Evolutionary conservation across 495 filamentous ascomycete species (phyloP).

Genomic region (Cudoniella acicularis): DNA sequence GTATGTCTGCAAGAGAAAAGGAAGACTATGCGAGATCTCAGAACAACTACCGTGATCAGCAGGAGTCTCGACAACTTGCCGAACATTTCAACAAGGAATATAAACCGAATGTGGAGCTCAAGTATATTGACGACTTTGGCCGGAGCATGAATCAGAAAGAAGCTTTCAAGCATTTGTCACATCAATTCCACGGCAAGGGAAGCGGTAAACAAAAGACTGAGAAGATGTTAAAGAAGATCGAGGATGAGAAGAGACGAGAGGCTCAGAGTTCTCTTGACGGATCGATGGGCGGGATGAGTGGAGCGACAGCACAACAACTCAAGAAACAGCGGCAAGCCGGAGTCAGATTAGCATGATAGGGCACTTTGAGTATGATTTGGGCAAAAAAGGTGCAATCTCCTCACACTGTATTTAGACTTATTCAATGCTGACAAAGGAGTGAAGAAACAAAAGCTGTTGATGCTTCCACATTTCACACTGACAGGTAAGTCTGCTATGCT

Average conservation of each 20-base stretch:
- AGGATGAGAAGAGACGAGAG: conserved; percentile 84
- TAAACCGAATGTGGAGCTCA: conserved; percentile 83
- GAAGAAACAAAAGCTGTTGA: not conserved
- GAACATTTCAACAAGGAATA: conserved; percentile 84
- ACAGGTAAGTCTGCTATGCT: not conserved
- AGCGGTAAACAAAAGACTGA: conserved; percentile 98
- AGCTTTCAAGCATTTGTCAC: conserved; percentile 90
- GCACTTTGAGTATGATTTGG: conserved; percentile 1
- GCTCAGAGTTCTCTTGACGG: conserved; percentile 77
- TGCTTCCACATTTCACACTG: not conserved
- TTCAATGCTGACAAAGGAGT: conserved; percentile 27
- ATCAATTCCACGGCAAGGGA: conserved; percentile 98
- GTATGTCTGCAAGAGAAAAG: conserved; percentile 84
- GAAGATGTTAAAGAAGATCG: conserved; percentile 94
- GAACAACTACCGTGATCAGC: conserved; percentile 81
- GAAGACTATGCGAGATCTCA: conserved; percentile 83
- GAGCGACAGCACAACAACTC: conserved; percentile 67
- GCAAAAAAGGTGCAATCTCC: conserved; percentile 30
- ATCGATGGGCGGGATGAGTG: conserved; percentile 78
- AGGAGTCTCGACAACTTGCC: conserved; percentile 73
- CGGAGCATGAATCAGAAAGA: conserved; percentile 87
- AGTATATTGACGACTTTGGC: conserved; percentile 85
- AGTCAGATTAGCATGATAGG: conserved; percentile 68
- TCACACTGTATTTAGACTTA: conserved; percentile 25
- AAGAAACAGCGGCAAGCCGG: conserved; percentile 88